Percentiles rank a stretch among this genome's conserved stretches.
These are phyloP conservation scores for Colletotrichum euphorbiae DNA, from an alignment of 2,329 filamentous ascomycete species.

Conservation along the genomic window DNA sequence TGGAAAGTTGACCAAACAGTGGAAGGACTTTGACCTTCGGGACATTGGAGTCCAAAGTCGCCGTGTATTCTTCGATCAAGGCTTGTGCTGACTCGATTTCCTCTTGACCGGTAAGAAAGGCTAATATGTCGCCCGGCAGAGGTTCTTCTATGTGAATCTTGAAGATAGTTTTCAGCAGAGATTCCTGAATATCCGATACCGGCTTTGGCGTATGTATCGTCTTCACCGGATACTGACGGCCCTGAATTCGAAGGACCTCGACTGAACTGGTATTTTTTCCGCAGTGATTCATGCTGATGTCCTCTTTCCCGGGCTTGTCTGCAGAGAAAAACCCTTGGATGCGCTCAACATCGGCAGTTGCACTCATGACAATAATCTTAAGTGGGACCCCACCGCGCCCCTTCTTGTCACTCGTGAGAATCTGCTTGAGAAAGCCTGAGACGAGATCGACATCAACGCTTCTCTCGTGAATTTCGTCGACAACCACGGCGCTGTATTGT, in stretches of 20 bases:
- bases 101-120: conserved; percentile 93
- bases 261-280: conserved; percentile 41
- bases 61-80: conserved; percentile 83
- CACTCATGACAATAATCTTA: conserved; percentile 97
- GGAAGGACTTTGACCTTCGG: conserved; percentile 81
- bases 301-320: conserved; percentile 32
- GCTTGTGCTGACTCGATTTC: conserved; percentile 87
- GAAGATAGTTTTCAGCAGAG: conserved; percentile 83
- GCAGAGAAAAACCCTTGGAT: conserved; percentile 78
- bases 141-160: conserved; percentile 89
- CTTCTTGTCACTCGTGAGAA: conserved; percentile 72
- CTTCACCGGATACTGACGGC: conserved; percentile 87
- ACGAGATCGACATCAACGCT: conserved; percentile 94
- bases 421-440: conserved; percentile 85
- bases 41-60: conserved; percentile 77
- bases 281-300: too few species aligned
- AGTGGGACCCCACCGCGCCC: conserved; percentile 79
- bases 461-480: conserved; percentile 97
- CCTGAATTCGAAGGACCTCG: conserved; percentile 76
- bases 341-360: conserved; percentile 87
- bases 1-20: conserved; percentile 89
- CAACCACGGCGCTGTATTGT: conserved; percentile 89
- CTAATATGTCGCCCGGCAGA: conserved; percentile 92
- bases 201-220: conserved; percentile 79
- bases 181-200: conserved; percentile 84